Base-by-base conservation (phyloP, 2,329 filamentous ascomycete species). In the Hypoxylon sp. region DNA sequence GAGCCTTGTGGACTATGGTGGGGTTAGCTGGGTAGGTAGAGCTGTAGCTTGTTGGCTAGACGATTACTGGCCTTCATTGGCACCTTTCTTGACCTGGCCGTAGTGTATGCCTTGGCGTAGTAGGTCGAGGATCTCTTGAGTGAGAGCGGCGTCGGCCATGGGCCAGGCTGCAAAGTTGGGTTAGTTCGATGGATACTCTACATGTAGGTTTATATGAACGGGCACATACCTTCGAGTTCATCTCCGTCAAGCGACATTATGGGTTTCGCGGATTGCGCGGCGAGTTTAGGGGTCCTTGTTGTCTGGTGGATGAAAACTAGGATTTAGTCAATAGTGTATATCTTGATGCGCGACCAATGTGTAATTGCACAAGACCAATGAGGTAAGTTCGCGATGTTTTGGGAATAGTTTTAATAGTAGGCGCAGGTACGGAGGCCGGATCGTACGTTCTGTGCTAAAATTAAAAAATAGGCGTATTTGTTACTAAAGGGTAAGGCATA, bases 121-220 rank as follows among this genome's bases (percentile, higher is more conserved):
- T 5, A 37, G 21, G 19, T 53, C 50, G 16, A 52, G 46, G 29
- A 51, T 27, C 23, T 39, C 32, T 39, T n/a, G 25, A 12, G 37
- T 43, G 19, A 29, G 23, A 19, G 14, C 14, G 5, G 21, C n/a
- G 16, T 54, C 37, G 25, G 25, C 37, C n/a, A 29, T 12, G 29
- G 27, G 37, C 48, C 8, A 50, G 16, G 51, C 25, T 30, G 39
- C 37, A 21, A 23, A 29, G 3, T 39, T 19, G 14, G 21, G 11
- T 41, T 39, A 34, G 32, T 39, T 37, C 19, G 37, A n/a, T n/a
- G n/a, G n/a, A 34, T 8, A 27, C 37, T 37, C 39, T 32, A 9
- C 25, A 43, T 54, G 25, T 54, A 23, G 11, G 21, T 52, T 27
- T 41, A 23, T 30, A 29, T 54, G n/a, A 54, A 54, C 32, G 37